phyloP scores from a whole-genome alignment of 208 protist genomes.

The Acanthamoeba lugdunensis region DNA sequence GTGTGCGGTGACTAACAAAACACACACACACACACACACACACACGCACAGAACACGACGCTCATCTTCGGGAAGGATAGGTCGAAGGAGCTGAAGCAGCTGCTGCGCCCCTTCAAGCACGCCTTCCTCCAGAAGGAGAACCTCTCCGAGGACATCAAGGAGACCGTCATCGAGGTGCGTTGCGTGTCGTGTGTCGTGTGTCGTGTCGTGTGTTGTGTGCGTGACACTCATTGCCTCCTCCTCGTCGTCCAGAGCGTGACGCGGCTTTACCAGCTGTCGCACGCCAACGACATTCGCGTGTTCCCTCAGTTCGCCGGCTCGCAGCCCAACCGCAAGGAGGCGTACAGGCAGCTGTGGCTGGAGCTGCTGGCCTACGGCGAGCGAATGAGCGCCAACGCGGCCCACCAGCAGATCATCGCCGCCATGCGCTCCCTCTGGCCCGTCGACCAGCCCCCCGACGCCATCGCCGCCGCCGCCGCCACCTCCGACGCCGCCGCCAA shows the following conservation, averaged over 20 bases:
- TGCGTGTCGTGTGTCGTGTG: neutral
- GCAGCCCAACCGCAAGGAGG: constrained; percentile 4
- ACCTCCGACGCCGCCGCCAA: neutral
- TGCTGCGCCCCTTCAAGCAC: constrained; percentile 44
- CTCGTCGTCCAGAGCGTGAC: neutral
- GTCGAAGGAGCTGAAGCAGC: constrained; percentile 34
- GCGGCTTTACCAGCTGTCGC: constrained; percentile 29
- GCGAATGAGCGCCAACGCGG: neutral
- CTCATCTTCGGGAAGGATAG: constrained; percentile 2
- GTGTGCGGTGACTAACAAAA: neutral
- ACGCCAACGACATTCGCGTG: constrained; percentile 29
- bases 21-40: too few relatives aligned
- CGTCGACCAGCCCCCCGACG: constrained; percentile 1
- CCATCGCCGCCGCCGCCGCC: neutral
- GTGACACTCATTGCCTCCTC: neutral
- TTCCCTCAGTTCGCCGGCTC: constrained; percentile 35
- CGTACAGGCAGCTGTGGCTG: constrained; percentile 44
- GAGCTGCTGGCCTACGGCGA: constrained; percentile 23
- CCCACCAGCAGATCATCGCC: constrained; percentile 49
- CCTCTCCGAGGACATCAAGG: constrained; percentile 4
- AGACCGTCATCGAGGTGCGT: constrained; percentile 35
- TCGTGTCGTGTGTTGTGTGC: neutral
- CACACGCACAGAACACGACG: neutral
- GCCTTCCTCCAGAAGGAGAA: constrained; percentile 17
- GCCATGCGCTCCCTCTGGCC: constrained; percentile 47